phyloP scores from a whole-genome alignment of 495 filamentous ascomycete genomes.

The Aspergillus sparsus region DNA sequence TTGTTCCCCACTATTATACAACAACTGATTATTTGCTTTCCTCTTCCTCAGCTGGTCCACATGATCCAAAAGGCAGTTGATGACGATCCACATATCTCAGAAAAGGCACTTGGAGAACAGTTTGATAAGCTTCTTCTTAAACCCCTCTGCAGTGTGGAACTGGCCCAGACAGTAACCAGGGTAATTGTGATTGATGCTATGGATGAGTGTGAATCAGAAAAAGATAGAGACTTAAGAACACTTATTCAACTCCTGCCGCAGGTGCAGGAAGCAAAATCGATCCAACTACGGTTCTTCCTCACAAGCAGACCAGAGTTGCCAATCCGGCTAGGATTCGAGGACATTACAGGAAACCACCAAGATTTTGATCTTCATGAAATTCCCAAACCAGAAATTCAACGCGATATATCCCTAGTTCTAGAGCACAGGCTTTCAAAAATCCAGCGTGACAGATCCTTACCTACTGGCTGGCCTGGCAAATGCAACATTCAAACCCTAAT shows the following conservation, averaged over 20 bases:
- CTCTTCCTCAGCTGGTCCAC: background rate
- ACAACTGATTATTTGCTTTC: background rate
- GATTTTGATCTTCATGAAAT: constrained; percentile 27
- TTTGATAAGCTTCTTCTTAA: constrained; percentile 2
- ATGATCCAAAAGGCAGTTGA: background rate
- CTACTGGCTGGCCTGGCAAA: constrained; percentile 40
- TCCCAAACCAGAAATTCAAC: constrained; percentile 15
- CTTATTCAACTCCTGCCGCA: background rate
- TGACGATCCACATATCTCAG: background rate
- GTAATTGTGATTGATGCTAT: constrained; percentile 11
- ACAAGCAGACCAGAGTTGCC: constrained; percentile 1
- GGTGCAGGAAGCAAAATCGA: background rate
- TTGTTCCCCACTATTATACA: background rate
- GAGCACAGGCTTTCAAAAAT: constrained; percentile 24
- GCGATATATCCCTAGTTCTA: constrained; percentile 31
- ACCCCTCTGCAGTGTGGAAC: background rate
- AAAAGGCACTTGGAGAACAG: background rate
- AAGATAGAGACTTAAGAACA: background rate
- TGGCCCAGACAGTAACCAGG: background rate
- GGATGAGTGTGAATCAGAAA: constrained; percentile 6
- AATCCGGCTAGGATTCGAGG: background rate
- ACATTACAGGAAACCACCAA: constrained; percentile 4
- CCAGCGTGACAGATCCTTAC: constrained; percentile 3
- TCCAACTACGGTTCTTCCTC: background rate
- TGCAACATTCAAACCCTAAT: constrained; percentile 13